Base-by-base conservation (phyloP, 208 protist genomes). In the Trypanosoma boissoni region DNA sequence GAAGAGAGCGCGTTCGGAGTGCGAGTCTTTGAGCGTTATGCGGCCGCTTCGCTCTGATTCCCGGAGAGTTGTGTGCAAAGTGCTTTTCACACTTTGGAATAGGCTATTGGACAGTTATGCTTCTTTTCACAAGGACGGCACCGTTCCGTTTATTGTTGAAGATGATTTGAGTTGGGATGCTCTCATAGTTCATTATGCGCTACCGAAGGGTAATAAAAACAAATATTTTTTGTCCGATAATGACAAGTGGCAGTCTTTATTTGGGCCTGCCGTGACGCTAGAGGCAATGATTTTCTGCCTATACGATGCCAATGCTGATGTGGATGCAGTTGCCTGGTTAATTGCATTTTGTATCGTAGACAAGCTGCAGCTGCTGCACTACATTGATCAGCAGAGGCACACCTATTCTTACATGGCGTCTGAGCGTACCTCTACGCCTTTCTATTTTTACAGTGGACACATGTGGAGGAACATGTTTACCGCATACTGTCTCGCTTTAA, bases 291-390 rank as follows among this genome's bases (percentile, higher is more conserved):
- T 92, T 43, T 70, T 77, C 45, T 71, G 86, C 48, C 60, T 90
- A 2, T 84, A 78, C 58, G 57, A 74, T 2, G 51, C 53, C 32
- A 80, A 82, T 67, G 58, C 75, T 16, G 46, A 64, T 21, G 75
- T 87, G 16, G 83, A 90, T 49, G 31, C 64, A 5, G 32, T 80
- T 8, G 73, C 74, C 20, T 90, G 86, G 83, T 32, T 93, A 1
- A 77, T 93, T 46, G 82, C 83, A 1, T 88, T 87, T 56, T 85
- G 83, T 56, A 80, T 93, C 10, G 58, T 91, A 34, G 78, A 88
- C 43, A 71, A 76, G 12, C 63, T 88, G 23, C 79, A 84, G n/a
- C 68, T 88, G 9, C 48, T 42, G 21, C 66, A 81, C 61, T 72
- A 69, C 51, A 62, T 90, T 14, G 48, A 65, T 4, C 63, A 78